These are phyloP conservation scores for Rhynchospora tenuis DNA, from an alignment of 176 grass and related monocot genomes.

Conservation along the genomic window DNA sequence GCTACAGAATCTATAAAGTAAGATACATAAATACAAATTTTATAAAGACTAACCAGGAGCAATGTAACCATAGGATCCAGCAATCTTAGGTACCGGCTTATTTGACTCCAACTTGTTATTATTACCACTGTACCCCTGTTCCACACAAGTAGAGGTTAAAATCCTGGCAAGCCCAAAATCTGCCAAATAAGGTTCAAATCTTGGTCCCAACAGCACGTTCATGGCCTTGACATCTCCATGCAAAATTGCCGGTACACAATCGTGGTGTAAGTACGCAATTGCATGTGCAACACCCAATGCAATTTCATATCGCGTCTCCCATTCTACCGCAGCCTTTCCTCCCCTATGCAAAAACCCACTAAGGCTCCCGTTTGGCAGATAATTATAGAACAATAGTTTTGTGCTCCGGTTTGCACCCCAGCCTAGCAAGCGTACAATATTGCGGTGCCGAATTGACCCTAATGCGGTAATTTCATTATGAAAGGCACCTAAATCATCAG, in stretches of 20 bases:
- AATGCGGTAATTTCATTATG: slow-evolving; percentile 76
- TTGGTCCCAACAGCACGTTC: slow-evolving; percentile 76
- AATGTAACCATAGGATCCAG: slow-evolving; percentile 89
- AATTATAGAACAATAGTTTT: slow-evolving; percentile 81
- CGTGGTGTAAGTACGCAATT: slow-evolving; percentile 84
- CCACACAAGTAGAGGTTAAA: slow-evolving; percentile 21
- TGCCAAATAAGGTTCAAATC: slow-evolving; percentile 77
- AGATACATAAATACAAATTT: not conserved
- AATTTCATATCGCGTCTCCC: slow-evolving; percentile 65
- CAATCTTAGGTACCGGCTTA: slow-evolving; percentile 46
- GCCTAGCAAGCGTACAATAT: slow-evolving; percentile 83
- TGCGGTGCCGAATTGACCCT: slow-evolving; percentile 76
- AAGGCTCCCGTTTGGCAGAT: slow-evolving; percentile 81
- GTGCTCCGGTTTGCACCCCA: slow-evolving; percentile 73
- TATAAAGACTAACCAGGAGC: slow-evolving; percentile 51
- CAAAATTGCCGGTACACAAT: slow-evolving; percentile 83
- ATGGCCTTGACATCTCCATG: slow-evolving; percentile 93
- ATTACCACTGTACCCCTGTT: not conserved
- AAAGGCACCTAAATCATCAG: slow-evolving; percentile 63
- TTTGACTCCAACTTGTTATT: slow-evolving; percentile 43
- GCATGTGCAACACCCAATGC: slow-evolving; percentile 78
- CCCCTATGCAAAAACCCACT: slow-evolving; percentile 80
- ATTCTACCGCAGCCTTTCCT: slow-evolving; percentile 59
- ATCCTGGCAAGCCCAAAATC: slow-evolving; percentile 89
- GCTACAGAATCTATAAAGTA: not conserved